Evolutionary conservation across 2,329 filamentous ascomycete genomes (phyloP), one percentile per base, ranked within the genome.

Genomic region (Bipolaris victoriae): DNA sequence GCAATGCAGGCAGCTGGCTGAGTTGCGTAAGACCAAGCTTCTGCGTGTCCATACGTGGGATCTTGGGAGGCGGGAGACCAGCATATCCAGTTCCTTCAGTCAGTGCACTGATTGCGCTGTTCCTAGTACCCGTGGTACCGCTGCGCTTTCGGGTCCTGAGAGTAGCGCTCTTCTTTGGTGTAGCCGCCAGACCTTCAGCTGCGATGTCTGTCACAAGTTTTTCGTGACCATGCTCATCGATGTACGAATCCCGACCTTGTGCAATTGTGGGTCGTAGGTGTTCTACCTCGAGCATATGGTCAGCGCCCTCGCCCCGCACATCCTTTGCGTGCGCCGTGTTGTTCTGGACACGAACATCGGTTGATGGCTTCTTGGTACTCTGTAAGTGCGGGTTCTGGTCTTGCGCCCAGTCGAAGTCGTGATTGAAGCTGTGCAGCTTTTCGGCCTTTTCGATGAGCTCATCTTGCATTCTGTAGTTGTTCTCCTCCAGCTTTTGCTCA

Each of bases 221-320:
- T 74, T 97, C 93, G 46, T 85, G 86, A 15, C 76, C 78, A 52
- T 87, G 83, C 55, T 84, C 81, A 43, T 90, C 78, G 18, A 94
- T 79, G 20, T 86, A 81, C 0, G 91, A 90, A 74, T 96, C 92
- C 50, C 90, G 86, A 3, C 86, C 90, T 37, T 81, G 80, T 47
- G 86, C 86, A 22, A 84, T 69, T 2, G 87, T 88, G 33, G 83
- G 81, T 58, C 84, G 79, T 63, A 88, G 82, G 18, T 58, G 67
- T 63, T 75, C 74, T 3, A 80, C 59, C n/a, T 76, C 73, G 15
- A 76, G 76, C 87, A 93, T 90, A 52, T 88, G 86, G 72, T 98
- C 94, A 3, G 81, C 69, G 1, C 92, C 92, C 56, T 88, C 86
- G 0, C 94, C 93, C 51, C 88, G 87, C 20, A 97, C 87, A 69